Evolutionary conservation across 2,329 filamentous ascomycete species (phyloP), one percentile per base, ranked within the genome.

Genomic region (Coniochaeta sp.): DNA sequence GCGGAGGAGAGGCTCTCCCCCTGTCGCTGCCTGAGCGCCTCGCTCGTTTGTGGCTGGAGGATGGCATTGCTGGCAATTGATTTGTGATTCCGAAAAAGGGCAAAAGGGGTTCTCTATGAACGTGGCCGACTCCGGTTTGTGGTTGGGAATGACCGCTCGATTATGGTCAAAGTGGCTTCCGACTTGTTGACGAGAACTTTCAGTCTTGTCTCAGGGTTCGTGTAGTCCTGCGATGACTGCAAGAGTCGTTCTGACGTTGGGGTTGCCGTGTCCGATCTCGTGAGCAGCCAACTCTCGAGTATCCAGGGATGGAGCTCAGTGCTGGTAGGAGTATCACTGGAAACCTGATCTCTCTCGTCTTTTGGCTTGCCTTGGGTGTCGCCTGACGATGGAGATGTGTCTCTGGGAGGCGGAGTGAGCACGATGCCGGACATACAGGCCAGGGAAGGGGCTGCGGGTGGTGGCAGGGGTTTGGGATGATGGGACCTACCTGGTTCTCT

Each of bases 231-330:
- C 10, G 55, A 57, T 22, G 34, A 57, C 22, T 57, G 55, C 24
- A 57, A 28, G 17, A 57, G 55, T 17, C 55, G 30, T 26, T 57
- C 55, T 40, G 55, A 57, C 2, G 24, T 36, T 12, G 55, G 55
- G 26, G 54, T 36, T 44, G 19, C n/a, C 42, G 42, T 22, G 19
- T 47, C 42, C 10, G 42, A 47, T 47, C 22, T 32, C 26, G 50
- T 57, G 34, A 57, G 55, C 8, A 57, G 55, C 55, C 55, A 57
- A 30, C 34, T 57, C 36, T 57, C 55, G 6, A 57, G 12, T 14
- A 26, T 28, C n/a, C 17, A 57, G 14, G 34, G 32, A 26, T 57
- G 55, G 17, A 44, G 38, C 26, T 44, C 36, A 3, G 28, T 36
- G 54, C 17, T 36, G 34, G 50, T 47, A 24, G 19, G 42, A 47